These are phyloP conservation scores for Pythium rishiriense DNA, from an alignment of 352 stramenopile genomes.

Conservation along the genomic window DNA sequence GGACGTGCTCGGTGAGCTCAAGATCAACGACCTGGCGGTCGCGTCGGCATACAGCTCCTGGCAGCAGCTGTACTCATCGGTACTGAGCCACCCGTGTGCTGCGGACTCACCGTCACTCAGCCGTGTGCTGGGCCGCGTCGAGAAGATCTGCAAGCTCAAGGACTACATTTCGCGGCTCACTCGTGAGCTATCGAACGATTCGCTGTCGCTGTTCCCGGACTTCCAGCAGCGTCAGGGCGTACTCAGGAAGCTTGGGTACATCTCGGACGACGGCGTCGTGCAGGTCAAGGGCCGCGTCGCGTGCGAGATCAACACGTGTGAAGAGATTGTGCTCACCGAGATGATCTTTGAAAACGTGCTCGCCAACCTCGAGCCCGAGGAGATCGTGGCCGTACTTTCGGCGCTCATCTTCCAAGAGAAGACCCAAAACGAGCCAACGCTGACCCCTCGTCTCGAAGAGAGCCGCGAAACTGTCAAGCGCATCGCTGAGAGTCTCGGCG, in stretches of 20 bases:
- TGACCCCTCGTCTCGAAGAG: conserved; percentile 68
- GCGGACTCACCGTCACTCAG: conserved; percentile 24
- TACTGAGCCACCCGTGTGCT: conserved; percentile 55
- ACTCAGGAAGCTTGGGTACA: conserved; percentile 94
- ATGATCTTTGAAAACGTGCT: conserved; percentile 99
- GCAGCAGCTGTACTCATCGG: conserved; percentile 52
- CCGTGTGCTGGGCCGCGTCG: conserved; percentile 66
- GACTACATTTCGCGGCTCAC: conserved; percentile 63
- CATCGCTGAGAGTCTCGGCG: conserved; percentile 76
- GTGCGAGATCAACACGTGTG: conserved; percentile 98
- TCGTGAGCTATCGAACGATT: conserved; percentile 82
- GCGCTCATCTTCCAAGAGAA: conserved; percentile 98
- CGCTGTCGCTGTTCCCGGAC: conserved; percentile 95
- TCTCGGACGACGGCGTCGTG: conserved; percentile 88
- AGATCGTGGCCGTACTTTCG: conserved; percentile 96
- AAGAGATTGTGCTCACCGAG: conserved; percentile 98
- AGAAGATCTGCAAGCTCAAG: conserved; percentile 74
- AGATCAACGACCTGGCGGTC: conserved; percentile 79
- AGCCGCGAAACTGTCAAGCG: conserved; percentile 88
- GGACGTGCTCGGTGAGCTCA: conserved; percentile 73
- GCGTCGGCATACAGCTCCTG: conserved; percentile 63
- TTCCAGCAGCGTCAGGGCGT: conserved; percentile 95
- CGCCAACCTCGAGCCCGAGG: conserved; percentile 94
- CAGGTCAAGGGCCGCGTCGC: conserved; percentile 96
- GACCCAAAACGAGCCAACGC: conserved; percentile 69